Evolutionary conservation across 108 stramenopile genomes (phyloP), one percentile per base, ranked within the genome.

Genomic region (Skeletonema costatum): DNA sequence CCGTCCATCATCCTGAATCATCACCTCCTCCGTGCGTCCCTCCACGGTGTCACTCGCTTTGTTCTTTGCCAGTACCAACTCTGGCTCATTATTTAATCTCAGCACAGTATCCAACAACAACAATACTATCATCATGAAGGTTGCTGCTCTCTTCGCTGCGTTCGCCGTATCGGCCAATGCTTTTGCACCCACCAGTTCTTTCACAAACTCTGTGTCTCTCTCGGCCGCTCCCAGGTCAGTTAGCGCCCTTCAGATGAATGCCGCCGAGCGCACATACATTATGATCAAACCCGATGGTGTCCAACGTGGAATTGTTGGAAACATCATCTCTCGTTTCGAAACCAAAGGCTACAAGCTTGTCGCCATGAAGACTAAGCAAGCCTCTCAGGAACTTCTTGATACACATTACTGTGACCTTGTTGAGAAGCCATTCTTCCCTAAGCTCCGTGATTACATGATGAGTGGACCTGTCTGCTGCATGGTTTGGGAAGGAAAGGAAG

Each of bases 401-500:
- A 62, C 83, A 61, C 98, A 99, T 83, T 99, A 99, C 87, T 71
- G 73, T 50, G 97, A 98, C 63, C 87, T 98, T 33, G 90, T 88
- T 21, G 87, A 85, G 46, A 99, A 97, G 90, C 90, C 93, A 50
- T 99, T 99, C 93, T 99, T 99, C 77, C 90, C 90, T 30, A 85
- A 85, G 25, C 89, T 99, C 48, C 89, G 89, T 38, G 94, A 98
- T 64, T 99, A 97, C 91, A 96, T 99, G 94, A 76, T 80, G 81
- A 80, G 69, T 72, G 74, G 74, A 60, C 79, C 82, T 6, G 78
- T 77, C 16, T 65, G 72, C 21, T 88, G 90, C 84, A 98, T 99
- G 97, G 89, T 97, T 31, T 99, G 97, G 97, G 95, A 98, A 85
- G 95, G 93, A 56, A 92, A 92, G 60, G 93, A 93, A 66, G 98